Conservation (phyloP, 805 yeast genomes). For the Wickerhamomyces sydowiorum region DNA sequence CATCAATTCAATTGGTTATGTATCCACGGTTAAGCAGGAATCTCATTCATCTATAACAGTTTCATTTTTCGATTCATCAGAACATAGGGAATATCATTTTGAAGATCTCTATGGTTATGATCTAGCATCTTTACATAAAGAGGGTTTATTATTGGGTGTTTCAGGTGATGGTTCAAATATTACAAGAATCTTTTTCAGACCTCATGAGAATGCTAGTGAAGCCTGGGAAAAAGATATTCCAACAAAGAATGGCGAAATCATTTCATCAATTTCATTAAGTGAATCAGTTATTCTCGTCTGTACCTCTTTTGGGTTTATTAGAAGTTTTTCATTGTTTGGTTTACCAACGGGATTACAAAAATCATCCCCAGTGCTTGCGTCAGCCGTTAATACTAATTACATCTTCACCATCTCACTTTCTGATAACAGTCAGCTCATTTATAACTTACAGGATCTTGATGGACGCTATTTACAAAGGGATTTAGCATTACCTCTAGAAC, state of each 20-base stretch:
- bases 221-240: conserved; percentile 71
- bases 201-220: conserved; percentile 57
- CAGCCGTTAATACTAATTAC: conserved; percentile 22
- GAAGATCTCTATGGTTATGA: conserved; percentile 70
- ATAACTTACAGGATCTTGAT: conserved; percentile 43
- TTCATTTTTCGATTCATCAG: conserved; percentile 74
- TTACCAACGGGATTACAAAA: conserved; percentile 66
- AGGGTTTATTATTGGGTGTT: conserved; percentile 60
- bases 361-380: conserved; percentile 63
- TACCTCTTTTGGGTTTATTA: conserved; percentile 68
- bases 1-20: conserved; percentile 77
- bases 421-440: conserved; percentile 24
- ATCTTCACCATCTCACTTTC: conserved; percentile 25
- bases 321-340: conserved; percentile 70
- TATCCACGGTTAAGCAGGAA: conserved; percentile 64
- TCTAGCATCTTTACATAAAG: conserved; percentile 63
- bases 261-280: conserved; percentile 68
- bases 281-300: conserved; percentile 58
- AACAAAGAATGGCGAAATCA: conserved; percentile 42
- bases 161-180: conserved; percentile 32
- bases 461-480: conserved; percentile 43
- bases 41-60: conserved; percentile 72
- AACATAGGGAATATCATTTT: conserved; percentile 78
- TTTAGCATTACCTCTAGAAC: conserved; percentile 36
- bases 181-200: conserved; percentile 56